phyloP scores from a whole-genome alignment of 345 rosid species.

The Brassica carinata region DNA sequence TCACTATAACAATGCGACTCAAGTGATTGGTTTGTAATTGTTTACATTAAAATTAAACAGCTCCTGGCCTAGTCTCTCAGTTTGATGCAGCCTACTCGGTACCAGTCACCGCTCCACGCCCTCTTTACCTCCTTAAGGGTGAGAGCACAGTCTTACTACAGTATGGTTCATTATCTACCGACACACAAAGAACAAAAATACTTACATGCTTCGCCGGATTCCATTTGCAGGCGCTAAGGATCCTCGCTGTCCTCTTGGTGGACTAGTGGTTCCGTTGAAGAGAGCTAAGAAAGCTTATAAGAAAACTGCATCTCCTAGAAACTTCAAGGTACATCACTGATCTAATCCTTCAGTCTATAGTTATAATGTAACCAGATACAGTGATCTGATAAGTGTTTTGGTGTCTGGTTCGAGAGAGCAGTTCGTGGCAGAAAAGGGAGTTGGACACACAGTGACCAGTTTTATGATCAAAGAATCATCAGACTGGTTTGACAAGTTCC shows the following conservation, averaged over 20 bases:
- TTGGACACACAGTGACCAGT: slow-evolving; percentile 66
- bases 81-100: slow-evolving; percentile 75
- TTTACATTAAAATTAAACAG: slow-evolving; percentile 36
- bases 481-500: slow-evolving; percentile 71
- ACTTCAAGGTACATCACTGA: slow-evolving; percentile 55
- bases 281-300: slow-evolving; percentile 53
- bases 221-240: slow-evolving; percentile 48
- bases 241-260: slow-evolving; percentile 69
- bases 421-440: slow-evolving; percentile 66
- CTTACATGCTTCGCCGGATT: background rate
- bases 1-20: background rate
- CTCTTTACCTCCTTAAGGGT: slow-evolving; percentile 76
- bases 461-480: slow-evolving; percentile 80
- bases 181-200: background rate
- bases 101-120: slow-evolving; percentile 72
- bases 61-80: slow-evolving; percentile 77
- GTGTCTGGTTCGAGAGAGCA: slow-evolving; percentile 35
- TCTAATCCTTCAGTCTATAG: background rate
- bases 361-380: background rate
- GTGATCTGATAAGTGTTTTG: background rate
- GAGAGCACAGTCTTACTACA: slow-evolving; percentile 17
- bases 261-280: slow-evolving; percentile 54
- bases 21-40: slow-evolving; percentile 1
- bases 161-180: background rate
- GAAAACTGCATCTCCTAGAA: slow-evolving; percentile 40